Evolutionary conservation across 805 yeast species (phyloP).

Genomic region (Torulaspora franciscae): DNA sequence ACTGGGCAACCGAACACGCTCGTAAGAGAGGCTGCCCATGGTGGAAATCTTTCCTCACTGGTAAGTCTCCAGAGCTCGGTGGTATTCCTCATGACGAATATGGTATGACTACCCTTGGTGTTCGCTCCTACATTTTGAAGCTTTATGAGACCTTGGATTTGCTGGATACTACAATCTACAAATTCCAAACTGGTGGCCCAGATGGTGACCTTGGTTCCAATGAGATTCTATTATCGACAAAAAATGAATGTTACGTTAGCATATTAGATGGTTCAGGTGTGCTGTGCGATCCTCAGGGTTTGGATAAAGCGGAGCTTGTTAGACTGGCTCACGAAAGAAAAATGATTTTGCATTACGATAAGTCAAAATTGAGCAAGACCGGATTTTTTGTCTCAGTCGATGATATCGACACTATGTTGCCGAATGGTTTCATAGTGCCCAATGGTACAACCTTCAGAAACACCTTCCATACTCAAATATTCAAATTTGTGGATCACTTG

Average conservation of each 20-base stretch:
- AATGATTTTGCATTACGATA: conserved; percentile 69
- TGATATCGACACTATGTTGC: conserved; percentile 72
- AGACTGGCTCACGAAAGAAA: conserved; percentile 73
- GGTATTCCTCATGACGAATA: conserved; percentile 98
- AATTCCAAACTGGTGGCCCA: conserved; percentile 98
- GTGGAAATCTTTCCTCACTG: conserved; percentile 98
- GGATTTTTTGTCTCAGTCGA: conserved; percentile 86
- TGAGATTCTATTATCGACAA: conserved; percentile 78
- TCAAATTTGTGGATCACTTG: conserved; percentile 57
- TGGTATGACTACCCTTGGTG: conserved; percentile 96
- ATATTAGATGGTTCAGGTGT: conserved; percentile 96
- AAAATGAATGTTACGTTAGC: conserved; percentile 76
- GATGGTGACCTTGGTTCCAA: conserved; percentile 97
- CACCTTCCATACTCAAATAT: conserved; percentile 72
- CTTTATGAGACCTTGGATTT: conserved; percentile 74
- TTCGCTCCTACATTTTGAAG: conserved; percentile 84
- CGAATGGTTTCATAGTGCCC: conserved; percentile 65
- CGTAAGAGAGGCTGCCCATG: conserved; percentile 87
- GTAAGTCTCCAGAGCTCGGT: conserved; percentile 85
- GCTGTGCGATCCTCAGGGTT: conserved; percentile 83
- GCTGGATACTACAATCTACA: conserved; percentile 53
- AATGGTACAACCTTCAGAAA: conserved; percentile 90
- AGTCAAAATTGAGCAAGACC: conserved; percentile 54
- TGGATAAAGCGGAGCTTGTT: conserved; percentile 70
- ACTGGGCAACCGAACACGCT: conserved; percentile 97